Conservation (phyloP, 169 alveolate genomes). For the Hammondia hammondi region DNA sequence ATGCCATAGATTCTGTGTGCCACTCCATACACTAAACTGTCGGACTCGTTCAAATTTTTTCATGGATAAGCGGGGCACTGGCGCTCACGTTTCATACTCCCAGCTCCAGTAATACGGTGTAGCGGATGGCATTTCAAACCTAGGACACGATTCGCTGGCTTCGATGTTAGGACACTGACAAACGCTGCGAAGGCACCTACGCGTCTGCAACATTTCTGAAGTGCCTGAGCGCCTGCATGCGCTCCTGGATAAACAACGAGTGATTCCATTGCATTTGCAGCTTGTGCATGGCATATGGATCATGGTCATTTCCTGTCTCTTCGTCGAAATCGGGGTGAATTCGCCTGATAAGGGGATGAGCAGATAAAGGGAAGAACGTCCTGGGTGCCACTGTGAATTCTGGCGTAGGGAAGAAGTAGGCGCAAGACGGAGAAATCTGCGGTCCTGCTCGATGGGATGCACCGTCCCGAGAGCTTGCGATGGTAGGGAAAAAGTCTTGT, state of each 20-base stretch:
- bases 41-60: background rate
- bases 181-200: background rate
- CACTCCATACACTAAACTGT: background rate
- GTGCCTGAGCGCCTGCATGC: background rate
- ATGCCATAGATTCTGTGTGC: background rate
- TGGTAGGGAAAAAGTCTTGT: background rate
- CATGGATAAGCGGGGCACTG: too few species aligned
- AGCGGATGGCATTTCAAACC: background rate
- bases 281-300: slow-evolving; percentile 28
- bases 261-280: slow-evolving; percentile 22
- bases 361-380: background rate
- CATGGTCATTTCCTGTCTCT: slow-evolving; percentile 1
- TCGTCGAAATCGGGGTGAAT: slow-evolving; percentile 31
- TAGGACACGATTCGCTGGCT: background rate
- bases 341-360: slow-evolving; percentile 1
- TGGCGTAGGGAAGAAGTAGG: background rate
- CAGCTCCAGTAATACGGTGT: background rate
- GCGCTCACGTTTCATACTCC: background rate
- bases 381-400: background rate
- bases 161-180: background rate
- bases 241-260: background rate
- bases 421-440: slow-evolving; percentile 5
- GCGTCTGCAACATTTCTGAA: background rate
- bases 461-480: background rate
- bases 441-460: background rate